These are phyloP conservation scores for Blastocystis sp. DNA, from an alignment of 352 stramenopile species.

Conservation along the genomic window DNA sequence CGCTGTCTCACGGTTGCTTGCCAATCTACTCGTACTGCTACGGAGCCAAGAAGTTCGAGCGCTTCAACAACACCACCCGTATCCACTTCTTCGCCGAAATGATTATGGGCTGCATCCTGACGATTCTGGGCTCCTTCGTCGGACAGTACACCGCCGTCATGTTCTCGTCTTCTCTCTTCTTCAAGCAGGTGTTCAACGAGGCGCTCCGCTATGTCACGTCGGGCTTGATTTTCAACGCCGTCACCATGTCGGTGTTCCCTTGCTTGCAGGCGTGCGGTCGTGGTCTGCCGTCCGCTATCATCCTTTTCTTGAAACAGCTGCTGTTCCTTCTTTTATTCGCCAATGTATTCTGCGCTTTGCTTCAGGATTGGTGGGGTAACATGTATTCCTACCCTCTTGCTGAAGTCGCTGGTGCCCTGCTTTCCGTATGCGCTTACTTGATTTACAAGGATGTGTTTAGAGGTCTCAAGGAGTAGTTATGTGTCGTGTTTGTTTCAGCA, in stretches of 20 bases:
- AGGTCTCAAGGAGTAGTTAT: slow-evolving; percentile 32
- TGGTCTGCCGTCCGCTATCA: slow-evolving; percentile 28
- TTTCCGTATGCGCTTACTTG: slow-evolving; percentile 38
- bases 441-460: slow-evolving; percentile 50
- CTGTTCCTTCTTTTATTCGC: slow-evolving; percentile 47
- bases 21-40: slow-evolving; percentile 67
- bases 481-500: slow-evolving; percentile 28
- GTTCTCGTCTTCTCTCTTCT: slow-evolving; percentile 41
- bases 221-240: slow-evolving; percentile 25
- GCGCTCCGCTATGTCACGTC: slow-evolving; percentile 52
- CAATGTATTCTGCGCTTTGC: slow-evolving; percentile 10
- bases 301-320: slow-evolving; percentile 60
- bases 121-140: not conserved
- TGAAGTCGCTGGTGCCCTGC: slow-evolving; percentile 11
- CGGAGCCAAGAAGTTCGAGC: slow-evolving; percentile 44
- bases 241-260: slow-evolving; percentile 60
- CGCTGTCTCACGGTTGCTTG: slow-evolving; percentile 47
- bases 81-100: slow-evolving; percentile 49
- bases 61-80: slow-evolving; percentile 32
- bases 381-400: slow-evolving; percentile 66
- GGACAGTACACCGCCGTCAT: slow-evolving; percentile 1
- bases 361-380: slow-evolving; percentile 61
- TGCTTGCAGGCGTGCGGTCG: slow-evolving; percentile 28
- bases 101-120: slow-evolving; percentile 11
- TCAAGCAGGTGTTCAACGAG: slow-evolving; percentile 30